These are phyloP conservation scores for Dictyostelium gargantuum DNA, from an alignment of 208 protist species.

Conservation along the genomic window DNA sequence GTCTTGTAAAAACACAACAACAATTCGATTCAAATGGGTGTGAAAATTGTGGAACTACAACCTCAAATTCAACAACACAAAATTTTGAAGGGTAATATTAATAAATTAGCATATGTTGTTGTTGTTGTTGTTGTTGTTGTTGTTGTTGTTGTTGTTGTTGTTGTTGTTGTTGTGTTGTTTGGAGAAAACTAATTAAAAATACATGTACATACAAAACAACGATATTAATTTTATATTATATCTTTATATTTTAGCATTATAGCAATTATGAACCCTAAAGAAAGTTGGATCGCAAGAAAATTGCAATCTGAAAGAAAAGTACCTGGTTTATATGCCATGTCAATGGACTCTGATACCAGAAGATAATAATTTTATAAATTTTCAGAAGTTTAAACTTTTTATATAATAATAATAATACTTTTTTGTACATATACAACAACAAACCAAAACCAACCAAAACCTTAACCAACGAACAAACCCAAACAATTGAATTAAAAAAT, in stretches of 20 bases:
- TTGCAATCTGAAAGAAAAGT: neutral
- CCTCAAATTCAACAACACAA: neutral
- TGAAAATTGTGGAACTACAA: conserved; percentile 10
- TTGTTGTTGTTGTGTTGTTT: no score
- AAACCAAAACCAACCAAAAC: no score
- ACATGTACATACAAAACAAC: no score
- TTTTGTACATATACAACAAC: no score
- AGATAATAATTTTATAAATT: neutral
- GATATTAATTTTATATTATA: no score
- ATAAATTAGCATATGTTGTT: neutral
- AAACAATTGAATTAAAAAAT: no score
- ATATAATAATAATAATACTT: no score
- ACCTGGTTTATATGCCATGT: conserved; percentile 34
- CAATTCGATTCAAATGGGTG: conserved; percentile 44
- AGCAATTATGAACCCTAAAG: conserved; percentile 17
- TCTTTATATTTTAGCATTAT: conserved; percentile 36
- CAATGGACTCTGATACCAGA: neutral
- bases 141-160: neutral
- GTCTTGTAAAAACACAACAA: neutral
- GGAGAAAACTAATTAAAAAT: no score
- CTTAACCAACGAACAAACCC: no score
- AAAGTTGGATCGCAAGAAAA: conserved; percentile 50
- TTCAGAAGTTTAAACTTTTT: no score
- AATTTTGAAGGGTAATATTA: conserved; percentile 51
- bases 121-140: neutral